Percentiles rank a stretch among this genome's conserved stretches.
Conservation (phyloP, 148 eudicot genomes). For the Pharnaceum exiguum region DNA sequence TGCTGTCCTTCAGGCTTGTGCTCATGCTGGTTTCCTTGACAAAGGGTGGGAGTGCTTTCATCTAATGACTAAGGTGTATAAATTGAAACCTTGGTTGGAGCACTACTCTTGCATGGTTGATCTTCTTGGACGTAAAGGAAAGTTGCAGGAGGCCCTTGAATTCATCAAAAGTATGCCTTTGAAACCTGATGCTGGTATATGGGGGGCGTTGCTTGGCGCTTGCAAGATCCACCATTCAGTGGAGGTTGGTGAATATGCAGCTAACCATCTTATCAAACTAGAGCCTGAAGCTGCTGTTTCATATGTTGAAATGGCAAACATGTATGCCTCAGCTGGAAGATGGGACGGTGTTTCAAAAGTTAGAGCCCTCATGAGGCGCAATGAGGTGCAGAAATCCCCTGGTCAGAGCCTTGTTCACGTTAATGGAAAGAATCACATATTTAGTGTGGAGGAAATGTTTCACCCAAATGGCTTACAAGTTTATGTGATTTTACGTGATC, state of each 20-base stretch:
- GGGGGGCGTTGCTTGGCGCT: slow-evolving; percentile 65
- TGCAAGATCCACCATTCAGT: slow-evolving; percentile 49
- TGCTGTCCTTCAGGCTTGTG: slow-evolving; percentile 67
- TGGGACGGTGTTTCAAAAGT: slow-evolving; percentile 53
- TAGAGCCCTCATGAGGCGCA: slow-evolving; percentile 46
- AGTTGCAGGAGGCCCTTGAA: slow-evolving; percentile 45
- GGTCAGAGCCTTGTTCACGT: slow-evolving; percentile 52
- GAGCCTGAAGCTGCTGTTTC: slow-evolving; percentile 52
- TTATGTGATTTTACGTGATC: slow-evolving; percentile 32
- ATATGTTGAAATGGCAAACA: slow-evolving; percentile 67
- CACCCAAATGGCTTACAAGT: slow-evolving; percentile 32
- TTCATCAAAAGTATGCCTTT: slow-evolving; percentile 44
- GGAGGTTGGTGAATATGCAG: slow-evolving; percentile 50
- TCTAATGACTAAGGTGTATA: slow-evolving; percentile 41
- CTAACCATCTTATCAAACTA: slow-evolving; percentile 31
- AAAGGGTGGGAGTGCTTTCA: slow-evolving; percentile 52
- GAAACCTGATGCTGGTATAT: slow-evolving; percentile 52
- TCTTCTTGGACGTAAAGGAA: slow-evolving; percentile 70
- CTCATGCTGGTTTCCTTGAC: slow-evolving; percentile 56
- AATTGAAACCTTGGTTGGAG: slow-evolving; percentile 38
- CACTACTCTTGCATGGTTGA: slow-evolving; percentile 66
- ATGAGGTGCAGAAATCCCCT: slow-evolving; percentile 51
- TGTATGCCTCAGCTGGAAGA: slow-evolving; percentile 51
- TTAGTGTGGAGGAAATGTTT: slow-evolving; percentile 56
- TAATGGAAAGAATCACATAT: slow-evolving; percentile 44